These are phyloP conservation scores for Candida frijolesensis DNA, from an alignment of 1,139 yeast species.

Conservation along the genomic window DNA sequence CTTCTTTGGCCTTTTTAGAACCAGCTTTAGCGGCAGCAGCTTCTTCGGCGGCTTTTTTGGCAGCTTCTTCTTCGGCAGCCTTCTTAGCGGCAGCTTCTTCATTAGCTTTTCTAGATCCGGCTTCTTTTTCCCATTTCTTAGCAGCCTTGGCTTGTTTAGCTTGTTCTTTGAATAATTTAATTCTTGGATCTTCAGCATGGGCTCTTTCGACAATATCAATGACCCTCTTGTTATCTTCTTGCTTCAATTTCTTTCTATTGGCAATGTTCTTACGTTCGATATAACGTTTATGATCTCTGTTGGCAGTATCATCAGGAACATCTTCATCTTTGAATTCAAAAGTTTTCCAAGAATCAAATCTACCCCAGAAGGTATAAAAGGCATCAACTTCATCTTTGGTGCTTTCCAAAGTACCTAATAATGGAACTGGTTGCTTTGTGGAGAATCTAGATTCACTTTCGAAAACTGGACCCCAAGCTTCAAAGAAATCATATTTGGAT, in stretches of 20 bases:
- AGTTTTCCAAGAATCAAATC: conserved; percentile 97
- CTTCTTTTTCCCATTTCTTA: conserved; percentile 97
- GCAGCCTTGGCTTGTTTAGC: conserved; percentile 95
- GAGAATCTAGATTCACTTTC: conserved; percentile 91
- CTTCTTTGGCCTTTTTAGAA: conserved; percentile 92
- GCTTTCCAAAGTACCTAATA: conserved; percentile 68
- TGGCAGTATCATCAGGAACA: conserved; percentile 98
- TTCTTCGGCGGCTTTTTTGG: conserved; percentile 75
- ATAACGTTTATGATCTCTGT: conserved; percentile 99
- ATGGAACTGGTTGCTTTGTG: conserved; percentile 85
- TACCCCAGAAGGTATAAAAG: conserved; percentile 91
- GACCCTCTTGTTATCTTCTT: conserved; percentile 92
- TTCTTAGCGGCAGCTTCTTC: conserved; percentile 79
- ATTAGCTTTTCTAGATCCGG: conserved; percentile 95
- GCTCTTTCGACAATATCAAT: conserved; percentile 89
- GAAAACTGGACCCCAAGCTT: conserved; percentile 92
- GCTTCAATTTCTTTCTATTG: conserved; percentile 96
- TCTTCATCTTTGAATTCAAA: conserved; percentile 98
- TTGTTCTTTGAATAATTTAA: conserved; percentile 86
- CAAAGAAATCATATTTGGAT: conserved; percentile 74
- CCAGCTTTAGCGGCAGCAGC: conserved; percentile 68
- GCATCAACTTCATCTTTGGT: conserved; percentile 83
- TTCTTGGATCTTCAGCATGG: conserved; percentile 89
- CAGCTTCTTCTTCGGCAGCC: conserved; percentile 81
- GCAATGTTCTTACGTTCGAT: conserved; percentile 96